Evolutionary conservation across 257 asterid species (phyloP).

Genomic region (Echites panduratus): DNA sequence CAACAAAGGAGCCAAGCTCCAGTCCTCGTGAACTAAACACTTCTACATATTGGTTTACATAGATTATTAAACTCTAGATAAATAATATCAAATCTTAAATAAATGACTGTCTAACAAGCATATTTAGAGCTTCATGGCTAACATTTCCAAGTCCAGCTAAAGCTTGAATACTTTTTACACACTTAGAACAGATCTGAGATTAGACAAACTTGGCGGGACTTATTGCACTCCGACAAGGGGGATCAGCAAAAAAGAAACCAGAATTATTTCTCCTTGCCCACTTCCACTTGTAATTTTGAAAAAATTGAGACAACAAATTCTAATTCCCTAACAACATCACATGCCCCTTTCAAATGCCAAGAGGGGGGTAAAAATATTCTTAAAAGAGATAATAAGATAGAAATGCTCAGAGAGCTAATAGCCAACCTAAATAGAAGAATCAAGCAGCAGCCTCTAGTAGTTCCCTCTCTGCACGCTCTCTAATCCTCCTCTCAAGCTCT

Average conservation of each 20-base stretch:
- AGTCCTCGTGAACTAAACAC: background rate
- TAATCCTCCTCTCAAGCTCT: slow-evolving; percentile 90
- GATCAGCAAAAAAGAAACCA: background rate
- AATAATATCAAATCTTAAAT: background rate
- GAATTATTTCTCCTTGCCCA: background rate
- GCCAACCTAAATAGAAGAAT: slow-evolving; percentile 41
- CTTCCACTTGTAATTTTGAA: background rate
- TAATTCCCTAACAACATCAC: background rate
- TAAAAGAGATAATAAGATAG: background rate
- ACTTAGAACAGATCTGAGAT: background rate
- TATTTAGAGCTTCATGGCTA: background rate
- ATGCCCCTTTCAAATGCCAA: background rate
- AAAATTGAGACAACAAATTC: background rate
- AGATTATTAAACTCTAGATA: background rate
- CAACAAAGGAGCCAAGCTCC: background rate
- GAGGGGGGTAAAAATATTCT: background rate
- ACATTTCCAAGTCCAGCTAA: background rate
- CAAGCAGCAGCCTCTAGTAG: slow-evolving; percentile 68
- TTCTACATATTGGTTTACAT: background rate
- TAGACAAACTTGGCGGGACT: background rate
- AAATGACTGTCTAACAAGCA: background rate
- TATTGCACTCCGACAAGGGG: background rate
- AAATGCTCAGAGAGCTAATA: background rate
- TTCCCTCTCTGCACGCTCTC: slow-evolving; percentile 89
- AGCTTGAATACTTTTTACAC: background rate